Base-by-base conservation (phyloP, 768 basidiomycete species). In the Harrya chromipes region DNA sequence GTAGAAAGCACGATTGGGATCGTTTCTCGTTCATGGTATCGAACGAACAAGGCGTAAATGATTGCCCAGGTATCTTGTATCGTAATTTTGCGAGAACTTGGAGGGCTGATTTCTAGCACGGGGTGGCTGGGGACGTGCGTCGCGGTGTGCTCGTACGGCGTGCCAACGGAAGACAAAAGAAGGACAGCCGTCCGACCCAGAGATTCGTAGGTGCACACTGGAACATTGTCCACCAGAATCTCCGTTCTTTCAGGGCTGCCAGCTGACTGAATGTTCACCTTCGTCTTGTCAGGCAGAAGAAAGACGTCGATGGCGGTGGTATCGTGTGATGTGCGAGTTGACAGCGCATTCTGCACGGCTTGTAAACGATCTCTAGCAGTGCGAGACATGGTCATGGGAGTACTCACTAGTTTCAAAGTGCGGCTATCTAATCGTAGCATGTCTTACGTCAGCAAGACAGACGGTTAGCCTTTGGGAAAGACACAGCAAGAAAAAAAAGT, bases 11-110 rank as follows among this genome's bases (percentile, higher is more conserved):
- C 46, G 49, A 75, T 46, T 0, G 77, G 77, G 46, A 77, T 69
- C 35, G 68, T 63, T 40, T 78, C 77, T 38, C 71, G 66, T 8
- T 63, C 61, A 39, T 72, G 67, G 54, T 70, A 58, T 31, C 67
- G 51, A 6, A 70, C 70, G 59, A 74, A 76, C 3, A 79, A 61
- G 11, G 70, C 68, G 50, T 78, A 73, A 14, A 77, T 52, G 33
- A 62, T 57, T 4, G 62, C 70, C 78, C 78, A 79, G 21, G 69
- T 45, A 47, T 77, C 68, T 10, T 62, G 48, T 21, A 72, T 45
- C 13, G 63, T 38, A 33, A 70, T 61, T 17, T 13, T 34, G 31
- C 36, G 29, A 12, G 39, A n/a, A 20, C 21, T 20, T 35, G 49
- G n/a, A 17, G 46, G 37, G 19, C 17, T 13, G 9, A 64, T 54